Evolutionary conservation across 2,329 filamentous ascomycete genomes (phyloP).

Genomic region (Diaporthe velutina): DNA sequence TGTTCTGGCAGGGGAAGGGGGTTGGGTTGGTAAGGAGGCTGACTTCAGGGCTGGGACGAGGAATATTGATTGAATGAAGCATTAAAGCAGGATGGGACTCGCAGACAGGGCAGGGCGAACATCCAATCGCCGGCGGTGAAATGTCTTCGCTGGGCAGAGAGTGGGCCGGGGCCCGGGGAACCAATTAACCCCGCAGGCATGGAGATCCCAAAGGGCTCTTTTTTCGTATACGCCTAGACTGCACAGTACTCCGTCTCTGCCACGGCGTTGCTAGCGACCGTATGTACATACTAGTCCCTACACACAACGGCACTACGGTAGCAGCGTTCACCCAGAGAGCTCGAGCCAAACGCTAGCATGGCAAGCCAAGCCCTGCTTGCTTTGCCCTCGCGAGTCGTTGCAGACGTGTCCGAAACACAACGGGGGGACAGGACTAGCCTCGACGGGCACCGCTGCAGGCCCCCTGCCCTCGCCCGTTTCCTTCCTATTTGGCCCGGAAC

Average conservation of each 20-base stretch:
- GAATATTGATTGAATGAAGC: background rate
- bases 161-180: constrained; percentile 21
- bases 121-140: constrained; percentile 19
- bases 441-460: background rate
- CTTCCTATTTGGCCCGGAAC: constrained; percentile 8
- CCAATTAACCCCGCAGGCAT: background rate
- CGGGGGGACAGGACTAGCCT: background rate
- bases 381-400: constrained; percentile 1
- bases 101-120: background rate
- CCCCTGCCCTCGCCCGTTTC: background rate
- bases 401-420: constrained; percentile 13
- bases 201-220: background rate
- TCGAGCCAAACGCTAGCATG: background rate
- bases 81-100: constrained; percentile 3
- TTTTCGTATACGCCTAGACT: background rate
- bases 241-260: background rate
- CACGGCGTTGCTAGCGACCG: background rate
- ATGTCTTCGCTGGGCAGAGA: constrained; percentile 3
- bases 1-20: background rate
- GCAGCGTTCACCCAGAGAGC: background rate
- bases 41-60: background rate
- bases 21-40: background rate
- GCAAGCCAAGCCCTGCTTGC: constrained; percentile 17
- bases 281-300: background rate
- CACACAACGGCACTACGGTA: background rate